Evolutionary conservation across 257 asterid genomes (phyloP), one percentile per base, ranked within the genome.

Genomic region (Fraxinus pennsylvanica): DNA sequence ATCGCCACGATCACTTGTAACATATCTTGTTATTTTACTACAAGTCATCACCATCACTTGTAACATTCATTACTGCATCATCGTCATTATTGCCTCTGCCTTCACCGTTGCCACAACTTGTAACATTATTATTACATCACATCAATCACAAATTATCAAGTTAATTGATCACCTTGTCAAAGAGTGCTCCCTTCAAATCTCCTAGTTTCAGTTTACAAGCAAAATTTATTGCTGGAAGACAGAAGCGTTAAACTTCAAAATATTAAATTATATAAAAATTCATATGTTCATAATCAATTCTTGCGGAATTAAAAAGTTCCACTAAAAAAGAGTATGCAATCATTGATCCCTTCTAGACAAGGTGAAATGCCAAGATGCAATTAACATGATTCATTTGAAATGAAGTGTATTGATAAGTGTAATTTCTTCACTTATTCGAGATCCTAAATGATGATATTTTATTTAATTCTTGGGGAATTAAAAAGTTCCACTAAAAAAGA

Each of bases 151-250:
- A 32, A 32, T 3, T 32, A 32, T 32, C 35, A 32, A 32, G 3
- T 32, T 32, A 32, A 32, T 32, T 32, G 35, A 3, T 32, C 5
- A 32, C 2, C 33, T 30, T 82, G 81, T 96, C 99, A 79, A 87
- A 81, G 75, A 93, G 98, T 63, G 99, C 99, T 63, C 99, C 99
- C 83, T 83, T 86, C 79, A 87, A 68, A 80, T 95, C 99, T 85
- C 98, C 99, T 15, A 93, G 80, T 86, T 90, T 95, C 77, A 95
- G 84, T 86, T 95, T 95, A 81, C 97, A 95, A 71, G 57, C 77
- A 21, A 29, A 32, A 76, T 38, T 33, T 32, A 59, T 29, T 69
- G 36, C 59, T 72, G 35, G 71, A 50, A 36, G 45, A 67, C 27
- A 22, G 71, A 73, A 14, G 74, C 59, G 17, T 50, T 68, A 76